Evolutionary conservation across 1,284 basidiomycete genomes (phyloP).

Genomic region (Kalmanozyma brasiliensis): DNA sequence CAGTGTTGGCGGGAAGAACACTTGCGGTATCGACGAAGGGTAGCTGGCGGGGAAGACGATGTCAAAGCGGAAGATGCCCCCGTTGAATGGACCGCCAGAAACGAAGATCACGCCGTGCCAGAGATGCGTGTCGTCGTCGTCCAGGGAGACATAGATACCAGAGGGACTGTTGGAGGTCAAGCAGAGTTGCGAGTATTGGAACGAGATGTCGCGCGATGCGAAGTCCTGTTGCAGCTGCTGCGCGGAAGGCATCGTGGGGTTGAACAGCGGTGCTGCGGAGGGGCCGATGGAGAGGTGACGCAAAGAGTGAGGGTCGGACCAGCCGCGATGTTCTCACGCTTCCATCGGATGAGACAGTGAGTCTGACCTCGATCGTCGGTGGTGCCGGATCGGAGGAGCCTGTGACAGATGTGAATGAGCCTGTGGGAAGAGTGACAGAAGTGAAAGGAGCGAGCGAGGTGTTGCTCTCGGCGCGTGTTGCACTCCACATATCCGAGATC

Average conservation of each 20-base stretch:
- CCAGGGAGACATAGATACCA: conserved; percentile 48
- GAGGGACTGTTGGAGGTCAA: conserved; percentile 40
- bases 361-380: too few species aligned
- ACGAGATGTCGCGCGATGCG: conserved; percentile 47
- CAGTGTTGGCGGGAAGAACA: conserved; percentile 48
- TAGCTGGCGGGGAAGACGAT: conserved; percentile 47
- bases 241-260: conserved; percentile 21
- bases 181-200: conserved; percentile 48
- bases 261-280: background rate
- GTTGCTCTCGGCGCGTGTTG: conserved; percentile 8
- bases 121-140: conserved; percentile 46
- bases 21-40: conserved; percentile 42
- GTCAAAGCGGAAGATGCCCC: conserved; percentile 58
- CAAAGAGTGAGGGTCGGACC: too few species aligned
- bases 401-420: background rate
- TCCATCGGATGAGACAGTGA: background rate
- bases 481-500: conserved; percentile 35
- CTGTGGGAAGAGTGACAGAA: too few species aligned
- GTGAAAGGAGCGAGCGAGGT: background rate
- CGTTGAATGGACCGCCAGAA: conserved; percentile 39
- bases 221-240: conserved; percentile 40
- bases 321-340: background rate
- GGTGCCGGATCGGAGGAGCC: background rate
- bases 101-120: conserved; percentile 57
- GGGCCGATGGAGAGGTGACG: too few species aligned